Conservation (phyloP, 2,329 filamentous ascomycete genomes). For the Tolypocladium endophyticum region DNA sequence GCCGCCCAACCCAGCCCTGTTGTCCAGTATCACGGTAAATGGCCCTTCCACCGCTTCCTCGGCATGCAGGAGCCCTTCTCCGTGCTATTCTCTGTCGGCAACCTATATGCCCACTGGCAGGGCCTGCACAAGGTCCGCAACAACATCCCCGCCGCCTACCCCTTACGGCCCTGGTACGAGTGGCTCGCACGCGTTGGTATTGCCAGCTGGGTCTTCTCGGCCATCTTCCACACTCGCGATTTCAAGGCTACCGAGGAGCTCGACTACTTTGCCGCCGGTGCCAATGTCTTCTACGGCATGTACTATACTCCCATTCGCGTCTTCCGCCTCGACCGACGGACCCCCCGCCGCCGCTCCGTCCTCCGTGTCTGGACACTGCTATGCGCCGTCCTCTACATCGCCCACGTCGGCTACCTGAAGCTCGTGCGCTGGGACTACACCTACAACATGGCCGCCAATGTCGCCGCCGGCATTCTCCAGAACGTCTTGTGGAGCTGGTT, state of each 20-base stretch:
- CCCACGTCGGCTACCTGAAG: constrained; percentile 76
- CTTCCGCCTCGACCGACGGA: constrained; percentile 63
- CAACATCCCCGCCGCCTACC: constrained; percentile 60
- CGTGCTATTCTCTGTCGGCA: constrained; percentile 86
- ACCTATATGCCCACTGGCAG: constrained; percentile 74
- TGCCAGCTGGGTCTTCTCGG: constrained; percentile 76
- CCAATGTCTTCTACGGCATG: constrained; percentile 79
- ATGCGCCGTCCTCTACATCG: constrained; percentile 60
- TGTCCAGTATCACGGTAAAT: constrained; percentile 96
- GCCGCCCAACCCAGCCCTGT: constrained; percentile 54
- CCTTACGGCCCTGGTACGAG: constrained; percentile 71
- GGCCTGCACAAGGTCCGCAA: constrained; percentile 64
- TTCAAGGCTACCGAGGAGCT: constrained; percentile 79
- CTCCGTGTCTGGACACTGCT: constrained; percentile 65
- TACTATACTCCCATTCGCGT: constrained; percentile 78
- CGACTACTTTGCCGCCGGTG: constrained; percentile 92
- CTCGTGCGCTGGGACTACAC: constrained; percentile 88
- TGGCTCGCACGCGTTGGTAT: constrained; percentile 72
- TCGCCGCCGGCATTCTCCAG: constrained; percentile 67
- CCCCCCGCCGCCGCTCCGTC: constrained; percentile 32
- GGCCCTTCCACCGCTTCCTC: constrained; percentile 84
- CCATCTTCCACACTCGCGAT: constrained; percentile 88
- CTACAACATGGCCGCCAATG: constrained; percentile 97
- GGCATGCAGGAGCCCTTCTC: constrained; percentile 94
- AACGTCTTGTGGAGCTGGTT: constrained; percentile 83